Evolutionary conservation across 805 yeast genomes (phyloP), one percentile per base, ranked within the genome.

Genomic region (Yarrowia sp.): DNA sequence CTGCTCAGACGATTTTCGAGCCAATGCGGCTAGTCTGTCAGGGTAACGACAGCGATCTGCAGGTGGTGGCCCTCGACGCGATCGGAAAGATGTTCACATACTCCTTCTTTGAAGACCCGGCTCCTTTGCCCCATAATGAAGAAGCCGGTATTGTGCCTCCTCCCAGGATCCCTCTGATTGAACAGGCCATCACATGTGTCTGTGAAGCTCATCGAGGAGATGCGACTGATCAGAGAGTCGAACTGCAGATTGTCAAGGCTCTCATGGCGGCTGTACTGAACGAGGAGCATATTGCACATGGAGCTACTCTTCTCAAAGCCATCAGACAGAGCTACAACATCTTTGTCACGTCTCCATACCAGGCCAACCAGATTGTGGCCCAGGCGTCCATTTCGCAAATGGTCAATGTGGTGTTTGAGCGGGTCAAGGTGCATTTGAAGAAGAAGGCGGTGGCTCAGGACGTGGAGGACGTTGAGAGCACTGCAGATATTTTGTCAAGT

Each of bases 351-450:
- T 91, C 98, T 0, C 80, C 89, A 66, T 86, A 88, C 17, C 85
- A 93, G 3, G 80, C 89, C 31, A 93, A 92, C 73, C 99, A 95
- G 76, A 89, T 92, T 1, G 86, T 92, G 66, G 98, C 99, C 0
- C 98, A 96, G 78, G 98, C 97, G 1, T 88, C 95, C 8, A 80
- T 95, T 69, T 90, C 96, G 2, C 99, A 95, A 77, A 88, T 93
- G 71, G 90, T 95, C 22, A 86, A 86, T 65, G 86, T 90, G 8
- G 87, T 92, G 10, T 95, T 91, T 77, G 96, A 89, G 67, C 84
- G 95, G 68, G 84, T 85, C 45, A 82, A 80, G 64, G 75, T 73
- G 50, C 73, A 77, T 39, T 69, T 77, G 22, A 70, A 71, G 18
- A 58, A 58, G 43, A 55, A 39, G 61, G 61, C 61, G 3, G 7